Evolutionary conservation across 768 basidiomycete genomes (phyloP), one percentile per base, ranked within the genome.

Genomic region (Suillus paluster): DNA sequence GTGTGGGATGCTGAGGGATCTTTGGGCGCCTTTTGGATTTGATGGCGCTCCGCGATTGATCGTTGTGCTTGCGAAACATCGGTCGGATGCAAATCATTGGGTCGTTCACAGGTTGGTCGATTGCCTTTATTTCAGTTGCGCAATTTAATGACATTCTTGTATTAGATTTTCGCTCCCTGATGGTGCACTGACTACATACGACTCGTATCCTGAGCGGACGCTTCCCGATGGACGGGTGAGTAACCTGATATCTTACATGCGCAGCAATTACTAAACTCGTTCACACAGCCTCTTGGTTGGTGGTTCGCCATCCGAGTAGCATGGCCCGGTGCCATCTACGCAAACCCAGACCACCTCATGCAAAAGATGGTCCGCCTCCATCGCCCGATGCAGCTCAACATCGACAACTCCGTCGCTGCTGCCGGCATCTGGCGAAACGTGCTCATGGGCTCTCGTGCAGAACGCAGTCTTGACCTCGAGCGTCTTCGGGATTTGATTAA

Each of bases 241-340:
- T 84, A 4, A 23, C 58, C 30, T 15, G 15, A 27, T 56, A 23
- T 45, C 36, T 25, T 9, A 15, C 30, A 38, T 17, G 23, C 38
- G 60, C 25, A 21, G 5, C 9, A 36, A 45, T 4, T 58, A 41
- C 45, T 63, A 34, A 66, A 58, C 54, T 57, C 57, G 56, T 19
- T 27, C 45, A 41, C n/a, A n/a, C 67, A 94, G 92, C 93, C 93
- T 49, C 86, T 95, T 45, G 93, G 92, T 50, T 95, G 93, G 93
- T 95, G 93, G 93, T 95, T 95, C 70, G 93, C 93, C 15, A 94
- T 95, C 68, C 90, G 92, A 58, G 86, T 94, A 62, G 93, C 93
- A 27, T 95, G 92, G 92, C 92, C 93, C 1, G 89, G 88, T 62
- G 86, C 90, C 1, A 87, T 88, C 59, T 94, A 94, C 70, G 93